phyloP scores from a whole-genome alignment of 768 basidiomycete species.

The Boletus pseudo-olivaceus region DNA sequence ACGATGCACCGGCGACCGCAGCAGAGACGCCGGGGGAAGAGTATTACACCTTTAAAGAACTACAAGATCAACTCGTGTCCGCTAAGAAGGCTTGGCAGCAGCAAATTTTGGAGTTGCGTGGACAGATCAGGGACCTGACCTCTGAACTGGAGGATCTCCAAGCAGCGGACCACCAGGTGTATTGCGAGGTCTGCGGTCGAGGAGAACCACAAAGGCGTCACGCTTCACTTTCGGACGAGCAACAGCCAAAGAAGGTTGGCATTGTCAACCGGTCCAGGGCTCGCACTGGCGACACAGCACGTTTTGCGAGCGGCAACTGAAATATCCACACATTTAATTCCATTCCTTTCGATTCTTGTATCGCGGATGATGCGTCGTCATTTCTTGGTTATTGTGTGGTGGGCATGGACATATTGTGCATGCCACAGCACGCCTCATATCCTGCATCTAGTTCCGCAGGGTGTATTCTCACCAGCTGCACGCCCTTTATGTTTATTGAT shows the following conservation, averaged over 20 bases:
- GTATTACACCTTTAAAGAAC: conserved; percentile 42
- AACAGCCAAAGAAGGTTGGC: conserved; percentile 29
- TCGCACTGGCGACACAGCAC: conserved; percentile 60
- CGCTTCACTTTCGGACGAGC: conserved; percentile 12
- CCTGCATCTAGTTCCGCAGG: conserved; percentile 9
- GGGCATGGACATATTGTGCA: conserved; percentile 8
- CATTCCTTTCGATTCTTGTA: conserved; percentile 9
- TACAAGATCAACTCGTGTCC: conserved; percentile 59
- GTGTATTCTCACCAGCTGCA: conserved; percentile 5
- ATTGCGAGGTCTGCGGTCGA: conserved; percentile 63
- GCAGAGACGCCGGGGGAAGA: conserved; percentile 38
- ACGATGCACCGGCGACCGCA: conserved; percentile 28
- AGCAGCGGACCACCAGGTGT: conserved; percentile 37
- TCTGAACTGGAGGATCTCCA: conserved; percentile 61
- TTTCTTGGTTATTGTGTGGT: conserved; percentile 15
- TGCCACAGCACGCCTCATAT: conserved; percentile 11
- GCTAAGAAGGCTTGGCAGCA: conserved; percentile 66
- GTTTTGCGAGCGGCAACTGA: conserved; percentile 51
- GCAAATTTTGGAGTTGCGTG: conserved; percentile 73
- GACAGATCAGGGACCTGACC: conserved; percentile 68
- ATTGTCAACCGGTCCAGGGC: conserved; percentile 64
- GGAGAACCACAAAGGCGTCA: conserved; percentile 28
- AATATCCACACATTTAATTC: conserved; percentile 10
- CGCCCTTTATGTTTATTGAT: conserved; percentile 24
- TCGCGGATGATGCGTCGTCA: conserved; percentile 15